Evolutionary conservation across 2,329 filamentous ascomycete genomes (phyloP).

Genomic region (Penicillium verrucosum): DNA sequence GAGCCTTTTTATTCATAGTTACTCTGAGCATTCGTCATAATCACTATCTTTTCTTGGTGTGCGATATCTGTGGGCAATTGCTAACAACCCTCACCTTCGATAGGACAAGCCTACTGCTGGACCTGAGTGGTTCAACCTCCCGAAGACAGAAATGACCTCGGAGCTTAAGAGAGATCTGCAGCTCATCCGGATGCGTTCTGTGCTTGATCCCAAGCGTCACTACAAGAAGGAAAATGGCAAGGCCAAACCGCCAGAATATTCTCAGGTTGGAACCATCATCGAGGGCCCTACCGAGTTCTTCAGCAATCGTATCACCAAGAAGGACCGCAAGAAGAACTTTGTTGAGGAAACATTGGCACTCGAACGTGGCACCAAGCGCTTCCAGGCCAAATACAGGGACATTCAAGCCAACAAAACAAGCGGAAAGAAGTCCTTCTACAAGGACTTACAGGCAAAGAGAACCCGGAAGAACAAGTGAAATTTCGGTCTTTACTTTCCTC

Average conservation of each 20-base stretch:
- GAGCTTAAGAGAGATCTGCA: slow-evolving; percentile 87
- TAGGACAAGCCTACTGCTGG: slow-evolving; percentile 67
- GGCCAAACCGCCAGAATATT: slow-evolving; percentile 72
- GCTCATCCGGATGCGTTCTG: slow-evolving; percentile 80
- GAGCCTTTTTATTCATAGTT: slow-evolving; percentile 67
- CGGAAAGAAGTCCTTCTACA: slow-evolving; percentile 87
- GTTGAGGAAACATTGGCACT: slow-evolving; percentile 76
- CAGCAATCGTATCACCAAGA: slow-evolving; percentile 75
- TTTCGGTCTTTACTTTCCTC: background rate
- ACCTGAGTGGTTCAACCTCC: slow-evolving; percentile 80
- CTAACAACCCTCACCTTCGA: slow-evolving; percentile 17
- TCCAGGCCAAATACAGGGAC: slow-evolving; percentile 82
- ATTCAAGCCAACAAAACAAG: slow-evolving; percentile 79
- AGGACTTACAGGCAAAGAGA: slow-evolving; percentile 65
- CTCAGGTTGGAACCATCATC: slow-evolving; percentile 82
- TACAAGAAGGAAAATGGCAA: slow-evolving; percentile 84
- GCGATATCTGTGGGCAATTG: slow-evolving; percentile 22
- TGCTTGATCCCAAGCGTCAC: slow-evolving; percentile 83
- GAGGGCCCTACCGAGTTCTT: slow-evolving; percentile 87
- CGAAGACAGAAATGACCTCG: slow-evolving; percentile 76
- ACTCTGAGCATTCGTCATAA: slow-evolving; percentile 55
- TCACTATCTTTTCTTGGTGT: background rate
- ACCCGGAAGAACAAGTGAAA: slow-evolving; percentile 28
- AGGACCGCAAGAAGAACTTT: slow-evolving; percentile 81
- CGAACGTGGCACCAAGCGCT: slow-evolving; percentile 64